phyloP scores from a whole-genome alignment of 202 grass and related monocot species.

The Brachypodium distachyon region DNA sequence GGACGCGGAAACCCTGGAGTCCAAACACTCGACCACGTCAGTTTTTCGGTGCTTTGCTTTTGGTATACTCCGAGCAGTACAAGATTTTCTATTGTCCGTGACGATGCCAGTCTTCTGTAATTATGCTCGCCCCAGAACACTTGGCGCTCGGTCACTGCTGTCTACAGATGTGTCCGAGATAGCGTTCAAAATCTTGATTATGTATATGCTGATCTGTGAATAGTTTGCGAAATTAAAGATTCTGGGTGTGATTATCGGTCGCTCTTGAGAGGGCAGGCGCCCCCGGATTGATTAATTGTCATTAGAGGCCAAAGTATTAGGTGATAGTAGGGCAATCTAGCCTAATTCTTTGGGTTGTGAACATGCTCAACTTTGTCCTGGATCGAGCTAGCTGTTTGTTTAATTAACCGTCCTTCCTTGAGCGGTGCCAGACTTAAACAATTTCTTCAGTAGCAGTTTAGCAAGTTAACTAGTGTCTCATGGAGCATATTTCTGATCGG shows the following conservation, averaged over 20 bases:
- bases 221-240: slow-evolving; percentile 29
- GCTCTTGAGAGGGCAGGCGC: background rate
- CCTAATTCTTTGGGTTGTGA: slow-evolving; percentile 18
- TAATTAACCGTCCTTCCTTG: background rate
- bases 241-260: background rate
- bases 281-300: background rate
- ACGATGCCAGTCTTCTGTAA: background rate
- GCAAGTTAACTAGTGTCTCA: background rate
- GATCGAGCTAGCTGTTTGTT: background rate
- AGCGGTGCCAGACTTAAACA: background rate
- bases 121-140: background rate
- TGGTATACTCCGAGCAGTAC: background rate
- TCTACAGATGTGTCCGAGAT: slow-evolving; percentile 24
- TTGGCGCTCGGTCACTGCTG: background rate
- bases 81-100: background rate
- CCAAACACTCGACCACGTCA: slow-evolving; percentile 12
- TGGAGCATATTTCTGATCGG: background rate
- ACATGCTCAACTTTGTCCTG: slow-evolving; percentile 18
- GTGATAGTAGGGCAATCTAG: slow-evolving; percentile 23
- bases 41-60: slow-evolving; percentile 10
- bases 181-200: slow-evolving; percentile 29
- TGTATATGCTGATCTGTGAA: background rate
- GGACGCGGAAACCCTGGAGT: slow-evolving; percentile 11
- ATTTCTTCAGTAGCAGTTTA: background rate
- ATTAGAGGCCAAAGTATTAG: background rate